phyloP scores from a whole-genome alignment of 2,329 filamentous ascomycete species.

The Chaetomiaceae sp. region DNA sequence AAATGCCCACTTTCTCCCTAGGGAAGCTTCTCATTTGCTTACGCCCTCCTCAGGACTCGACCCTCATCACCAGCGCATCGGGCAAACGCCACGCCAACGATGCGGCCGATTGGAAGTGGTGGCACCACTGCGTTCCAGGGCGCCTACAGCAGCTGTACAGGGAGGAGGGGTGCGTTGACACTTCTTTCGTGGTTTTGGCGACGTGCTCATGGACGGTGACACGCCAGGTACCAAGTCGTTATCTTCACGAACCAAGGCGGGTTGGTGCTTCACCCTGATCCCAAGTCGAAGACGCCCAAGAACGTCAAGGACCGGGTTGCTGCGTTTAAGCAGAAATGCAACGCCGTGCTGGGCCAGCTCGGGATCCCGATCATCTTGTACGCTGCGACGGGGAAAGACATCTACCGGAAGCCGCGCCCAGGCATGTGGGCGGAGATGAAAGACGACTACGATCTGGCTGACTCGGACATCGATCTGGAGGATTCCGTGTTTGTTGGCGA shows the following conservation, averaged over 20 bases:
- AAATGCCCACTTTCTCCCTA: no score
- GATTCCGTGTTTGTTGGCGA: conserved; percentile 85
- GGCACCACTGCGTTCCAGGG: conserved; percentile 64
- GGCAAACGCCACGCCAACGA: conserved; percentile 70
- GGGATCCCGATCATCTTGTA: conserved; percentile 75
- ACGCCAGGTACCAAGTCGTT: conserved; percentile 61
- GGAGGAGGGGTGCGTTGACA: conserved; percentile 53
- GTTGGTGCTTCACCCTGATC: conserved; percentile 64
- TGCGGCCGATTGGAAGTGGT: conserved; percentile 90
- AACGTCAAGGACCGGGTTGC: conserved; percentile 61
- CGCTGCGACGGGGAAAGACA: conserved; percentile 76
- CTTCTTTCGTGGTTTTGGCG: neutral
- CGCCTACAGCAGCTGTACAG: conserved; percentile 60
- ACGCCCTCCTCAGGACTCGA: conserved; percentile 63
- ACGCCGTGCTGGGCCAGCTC: conserved; percentile 61
- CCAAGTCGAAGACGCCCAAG: conserved; percentile 60
- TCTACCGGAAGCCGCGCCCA: conserved; percentile 75
- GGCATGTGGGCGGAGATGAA: conserved; percentile 76
- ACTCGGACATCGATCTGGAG: conserved; percentile 58
- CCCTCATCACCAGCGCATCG: conserved; percentile 71
- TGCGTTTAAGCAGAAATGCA: conserved; percentile 79
- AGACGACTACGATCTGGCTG: conserved; percentile 53
- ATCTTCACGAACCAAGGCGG: conserved; percentile 88
- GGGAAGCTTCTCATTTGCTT: neutral
- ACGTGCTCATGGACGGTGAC: neutral